Evolutionary conservation across 1,139 yeast genomes (phyloP), one percentile per base, ranked within the genome.

Genomic region (Groenewaldozyma sp.): DNA sequence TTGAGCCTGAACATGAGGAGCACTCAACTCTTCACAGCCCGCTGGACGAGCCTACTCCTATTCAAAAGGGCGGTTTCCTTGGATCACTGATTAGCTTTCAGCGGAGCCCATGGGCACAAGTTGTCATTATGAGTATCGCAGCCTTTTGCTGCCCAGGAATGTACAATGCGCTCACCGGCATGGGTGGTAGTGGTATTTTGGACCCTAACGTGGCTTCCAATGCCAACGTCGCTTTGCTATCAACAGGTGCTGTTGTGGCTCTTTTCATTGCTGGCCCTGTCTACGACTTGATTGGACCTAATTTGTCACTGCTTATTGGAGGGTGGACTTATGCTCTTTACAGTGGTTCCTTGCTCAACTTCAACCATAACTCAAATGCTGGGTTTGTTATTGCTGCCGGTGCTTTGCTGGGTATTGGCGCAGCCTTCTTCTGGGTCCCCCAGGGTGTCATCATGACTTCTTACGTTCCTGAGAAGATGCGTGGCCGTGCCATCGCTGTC

Each of bases 311-410:
- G 37, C 59, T 68, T 44, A 56, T 73, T 44, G 81, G 82, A 32
- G 77, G 78, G 34, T 52, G 68, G 42, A 79, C 80, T 31, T 76
- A 76, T 54, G 70, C 73, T 33, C 49, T 76, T 39, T 76, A 76
- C 55, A 66, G 74, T 39, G 75, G 70, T 16, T 65, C 77, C 16
- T 65, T 76, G 41, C 62, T 76, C 42, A 65, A 70, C 44, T 74
- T 60, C 56, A 63, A 65, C 52, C 71, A 71, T 48, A 70, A 62
- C 41, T 55, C 61, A 42, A 74, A 74, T 48, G 60, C 60, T 31
- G 79, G 75, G 2, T 76, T 74, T 54, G 75, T 73, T 39, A 70
- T 75, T 40, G 73, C 73, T 43, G 68, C 79, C 6, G 79, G 80
- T 40, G 80, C 79, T n/a, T 65, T 68, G 50, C 65, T 76, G 45